Evolutionary conservation across 2,329 filamentous ascomycete genomes (phyloP), one percentile per base, ranked within the genome.

Genomic region (Claviceps sp.): DNA sequence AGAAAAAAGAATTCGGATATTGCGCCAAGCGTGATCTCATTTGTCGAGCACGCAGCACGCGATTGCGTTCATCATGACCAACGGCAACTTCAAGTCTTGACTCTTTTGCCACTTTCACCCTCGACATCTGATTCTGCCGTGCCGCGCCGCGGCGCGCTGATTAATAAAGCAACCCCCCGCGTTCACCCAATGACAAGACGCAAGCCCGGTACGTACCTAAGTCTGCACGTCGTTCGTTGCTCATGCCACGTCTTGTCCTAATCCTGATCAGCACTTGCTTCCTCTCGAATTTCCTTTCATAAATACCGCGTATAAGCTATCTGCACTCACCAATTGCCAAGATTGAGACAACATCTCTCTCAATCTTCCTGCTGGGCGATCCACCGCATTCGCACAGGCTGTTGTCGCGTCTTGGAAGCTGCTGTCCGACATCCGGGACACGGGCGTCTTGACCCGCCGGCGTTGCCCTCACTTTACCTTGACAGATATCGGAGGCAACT

Each of bases 171-270:
- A 34, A 11, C 9, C 30, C 26, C 30, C 30, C 30, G 30, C 30
- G 30, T 34, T 34, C 30, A 34, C 30, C 9, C 30, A 34, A 34
- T 34, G 30, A 34, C 30, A 34, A 34, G 9, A 34, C 30, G 30
- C 30, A 34, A n/a, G 24, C 24, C 18, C 9, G 18, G 26, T n/a
- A 13, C 7, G 50, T 45, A 45, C 50, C 30, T 18, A 18, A 18
- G 18, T 18, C 26, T 30, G 26, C 11, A 9, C 14, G 18, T 45
- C 30, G 14, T n/a, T 45, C 30, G 14, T n/a, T 34, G 20, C 22
- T 50, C 42, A 50, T 50, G 49, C 20, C 49, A 51, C 49, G 24
- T 46, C 42, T 49, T 51, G 34, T 26, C 49, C 5, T 30, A 40
- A 34, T 34, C 24, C 41, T 13, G n/a, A 14, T 13, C 18, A 36